Percentiles rank a stretch among this genome's conserved stretches.
phyloP scores from a whole-genome alignment of 306 rosid species.

The Cicer arietinum region DNA sequence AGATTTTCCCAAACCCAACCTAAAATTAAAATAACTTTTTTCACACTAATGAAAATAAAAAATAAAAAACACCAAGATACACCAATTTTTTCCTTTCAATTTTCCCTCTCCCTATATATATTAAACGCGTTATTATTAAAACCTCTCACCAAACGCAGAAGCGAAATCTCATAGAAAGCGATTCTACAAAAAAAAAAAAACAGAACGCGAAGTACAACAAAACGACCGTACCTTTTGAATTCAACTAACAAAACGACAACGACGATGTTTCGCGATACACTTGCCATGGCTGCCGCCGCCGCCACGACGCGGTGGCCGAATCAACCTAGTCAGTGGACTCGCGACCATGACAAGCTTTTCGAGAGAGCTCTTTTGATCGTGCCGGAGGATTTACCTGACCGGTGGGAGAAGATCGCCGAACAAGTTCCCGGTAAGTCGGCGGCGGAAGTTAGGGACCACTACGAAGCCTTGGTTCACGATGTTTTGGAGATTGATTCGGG shows the following conservation, averaged over 20 bases:
- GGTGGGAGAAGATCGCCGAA: conserved; percentile 77
- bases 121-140: conserved; percentile 36
- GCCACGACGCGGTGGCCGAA: conserved; percentile 45
- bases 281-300: neutral
- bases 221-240: conserved; percentile 19
- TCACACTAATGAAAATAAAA: neutral
- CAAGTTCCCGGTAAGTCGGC: conserved; percentile 66
- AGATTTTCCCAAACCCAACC: conserved; percentile 45
- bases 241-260: conserved; percentile 30
- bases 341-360: conserved; percentile 72
- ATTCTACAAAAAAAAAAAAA: neutral
- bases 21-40: conserved; percentile 33
- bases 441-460: conserved; percentile 64
- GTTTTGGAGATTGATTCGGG: conserved; percentile 79
- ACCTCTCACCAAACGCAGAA: conserved; percentile 53
- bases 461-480: conserved; percentile 70
- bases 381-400: conserved; percentile 62
- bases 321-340: conserved; percentile 64
- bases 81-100: neutral
- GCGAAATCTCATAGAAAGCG: conserved; percentile 65
- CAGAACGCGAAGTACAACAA: conserved; percentile 19
- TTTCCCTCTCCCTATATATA: neutral
- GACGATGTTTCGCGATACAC: conserved; percentile 57
- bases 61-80: neutral
- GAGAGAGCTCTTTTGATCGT: conserved; percentile 72